Evolutionary conservation across 75 land plant genomes (phyloP).

Genomic region (Selaginella moellendorffii): DNA sequence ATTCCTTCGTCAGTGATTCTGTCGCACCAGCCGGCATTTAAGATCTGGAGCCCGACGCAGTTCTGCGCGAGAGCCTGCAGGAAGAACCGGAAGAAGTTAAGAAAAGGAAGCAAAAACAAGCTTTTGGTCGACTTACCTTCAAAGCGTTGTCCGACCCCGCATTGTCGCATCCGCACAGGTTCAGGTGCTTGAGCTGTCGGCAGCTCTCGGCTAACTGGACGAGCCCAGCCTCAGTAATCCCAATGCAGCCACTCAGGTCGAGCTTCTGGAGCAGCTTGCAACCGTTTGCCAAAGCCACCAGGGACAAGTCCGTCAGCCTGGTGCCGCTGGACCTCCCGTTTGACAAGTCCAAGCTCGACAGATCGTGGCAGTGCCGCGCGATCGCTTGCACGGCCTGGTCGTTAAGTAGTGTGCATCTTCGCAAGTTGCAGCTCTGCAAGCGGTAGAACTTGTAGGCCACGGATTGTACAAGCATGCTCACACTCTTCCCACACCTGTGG

Average conservation of each 20-base stretch:
- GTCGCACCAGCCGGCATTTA: conserved; percentile 98
- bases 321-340: conserved; percentile 27
- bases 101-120: background rate
- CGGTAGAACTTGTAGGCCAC: conserved; percentile 60
- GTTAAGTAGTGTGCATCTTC: conserved; percentile 50
- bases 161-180: conserved; percentile 81
- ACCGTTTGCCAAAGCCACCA: conserved; percentile 59
- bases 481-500: conserved; percentile 73
- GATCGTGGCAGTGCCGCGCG: conserved; percentile 65
- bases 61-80: conserved; percentile 73
- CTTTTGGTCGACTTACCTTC: conserved; percentile 24
- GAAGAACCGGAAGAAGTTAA: too few species aligned
- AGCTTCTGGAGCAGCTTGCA: conserved; percentile 62
- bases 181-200: conserved; percentile 41
- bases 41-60: conserved; percentile 46
- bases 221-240: conserved; percentile 60
- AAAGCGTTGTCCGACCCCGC: conserved; percentile 75
- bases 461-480: conserved; percentile 74
- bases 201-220: conserved; percentile 41
- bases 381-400: conserved; percentile 62
- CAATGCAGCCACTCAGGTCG: conserved; percentile 73
- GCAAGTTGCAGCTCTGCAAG: conserved; percentile 44
- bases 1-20: conserved; percentile 64
- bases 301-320: conserved; percentile 53
- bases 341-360: conserved; percentile 60